A percentile compares a stretch with the other conserved stretches of the same genome.
phyloP scores from a whole-genome alignment of 2,329 filamentous ascomycete genomes.

The Calonectria montana region DNA sequence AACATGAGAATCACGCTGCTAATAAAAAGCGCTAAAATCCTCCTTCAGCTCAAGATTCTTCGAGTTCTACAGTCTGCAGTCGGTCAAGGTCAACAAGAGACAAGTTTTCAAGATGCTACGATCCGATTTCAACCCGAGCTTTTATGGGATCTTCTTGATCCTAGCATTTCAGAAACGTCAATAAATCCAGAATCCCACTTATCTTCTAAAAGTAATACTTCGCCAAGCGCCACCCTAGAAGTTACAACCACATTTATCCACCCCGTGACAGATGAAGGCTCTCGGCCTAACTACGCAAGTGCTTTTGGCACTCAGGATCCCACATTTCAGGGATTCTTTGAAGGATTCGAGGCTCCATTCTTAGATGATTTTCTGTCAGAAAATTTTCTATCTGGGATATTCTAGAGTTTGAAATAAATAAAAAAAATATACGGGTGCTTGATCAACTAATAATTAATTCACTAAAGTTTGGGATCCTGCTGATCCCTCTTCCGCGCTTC shows the following conservation, averaged over 20 bases:
- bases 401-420: background rate
- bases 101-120: background rate
- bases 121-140: conserved; percentile 38
- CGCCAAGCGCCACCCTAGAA: conserved; percentile 33
- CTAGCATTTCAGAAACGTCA: conserved; percentile 7
- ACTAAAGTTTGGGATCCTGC: too few relatives aligned
- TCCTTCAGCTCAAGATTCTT: conserved; percentile 27
- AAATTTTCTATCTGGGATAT: conserved; percentile 21
- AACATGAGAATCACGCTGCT: too few relatives aligned
- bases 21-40: background rate
- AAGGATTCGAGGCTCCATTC: conserved; percentile 33
- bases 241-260: conserved; percentile 41
- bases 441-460: background rate
- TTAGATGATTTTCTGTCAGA: conserved; percentile 39
- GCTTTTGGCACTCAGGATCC: background rate
- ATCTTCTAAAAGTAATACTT: background rate
- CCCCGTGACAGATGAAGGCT: conserved; percentile 20
- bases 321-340: conserved; percentile 22
- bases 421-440: background rate
- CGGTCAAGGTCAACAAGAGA: conserved; percentile 21
- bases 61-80: conserved; percentile 22
- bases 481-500: too few relatives aligned
- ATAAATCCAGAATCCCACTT: background rate
- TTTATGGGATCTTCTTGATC: conserved; percentile 38
- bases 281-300: conserved; percentile 1